Percentiles rank a stretch among this genome's conserved stretches.
Conservation (phyloP, 441 rosid species). For the Corymbia calophylla region DNA sequence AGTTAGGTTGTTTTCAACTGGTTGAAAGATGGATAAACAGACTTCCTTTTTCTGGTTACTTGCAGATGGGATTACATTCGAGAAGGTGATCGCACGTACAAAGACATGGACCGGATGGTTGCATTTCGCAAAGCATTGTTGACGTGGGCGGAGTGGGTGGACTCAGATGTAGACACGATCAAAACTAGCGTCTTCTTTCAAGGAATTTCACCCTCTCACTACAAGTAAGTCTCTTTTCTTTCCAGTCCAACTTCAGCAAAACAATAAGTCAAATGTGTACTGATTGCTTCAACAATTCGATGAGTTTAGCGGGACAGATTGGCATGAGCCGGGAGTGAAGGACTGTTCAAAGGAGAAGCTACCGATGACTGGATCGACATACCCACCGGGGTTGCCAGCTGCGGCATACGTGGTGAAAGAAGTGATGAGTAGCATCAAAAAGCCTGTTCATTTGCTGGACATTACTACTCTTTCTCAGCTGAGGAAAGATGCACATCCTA, state of each 20-base stretch:
- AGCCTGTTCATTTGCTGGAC: slow-evolving; percentile 31
- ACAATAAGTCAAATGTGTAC: neutral
- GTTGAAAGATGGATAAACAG: neutral
- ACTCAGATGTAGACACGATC: slow-evolving; percentile 24
- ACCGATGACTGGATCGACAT: slow-evolving; percentile 22
- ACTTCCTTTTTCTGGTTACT: neutral
- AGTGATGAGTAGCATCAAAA: slow-evolving; percentile 17
- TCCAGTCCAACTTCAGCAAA: neutral
- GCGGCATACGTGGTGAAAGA: slow-evolving; percentile 22
- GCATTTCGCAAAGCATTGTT: slow-evolving; percentile 27
- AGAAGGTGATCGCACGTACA: slow-evolving; percentile 4
- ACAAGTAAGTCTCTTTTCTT: slow-evolving; percentile 20
- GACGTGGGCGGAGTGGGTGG: slow-evolving; percentile 45
- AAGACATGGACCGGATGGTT: slow-evolving; percentile 33
- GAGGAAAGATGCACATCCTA: slow-evolving; percentile 44
- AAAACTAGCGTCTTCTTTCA: slow-evolving; percentile 26
- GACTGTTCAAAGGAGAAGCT: slow-evolving; percentile 20
- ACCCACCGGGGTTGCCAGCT: slow-evolving; percentile 17
- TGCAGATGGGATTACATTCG: slow-evolving; percentile 38
- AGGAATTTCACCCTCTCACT: slow-evolving; percentile 43
- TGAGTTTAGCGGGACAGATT: slow-evolving; percentile 22
- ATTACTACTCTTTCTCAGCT: slow-evolving; percentile 36
- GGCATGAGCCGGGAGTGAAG: slow-evolving; percentile 27
- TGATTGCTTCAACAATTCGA: neutral
- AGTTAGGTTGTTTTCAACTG: neutral